phyloP scores from a whole-genome alignment of 2,329 filamentous ascomycete genomes.

The Geoglossum cookeanum region DNA sequence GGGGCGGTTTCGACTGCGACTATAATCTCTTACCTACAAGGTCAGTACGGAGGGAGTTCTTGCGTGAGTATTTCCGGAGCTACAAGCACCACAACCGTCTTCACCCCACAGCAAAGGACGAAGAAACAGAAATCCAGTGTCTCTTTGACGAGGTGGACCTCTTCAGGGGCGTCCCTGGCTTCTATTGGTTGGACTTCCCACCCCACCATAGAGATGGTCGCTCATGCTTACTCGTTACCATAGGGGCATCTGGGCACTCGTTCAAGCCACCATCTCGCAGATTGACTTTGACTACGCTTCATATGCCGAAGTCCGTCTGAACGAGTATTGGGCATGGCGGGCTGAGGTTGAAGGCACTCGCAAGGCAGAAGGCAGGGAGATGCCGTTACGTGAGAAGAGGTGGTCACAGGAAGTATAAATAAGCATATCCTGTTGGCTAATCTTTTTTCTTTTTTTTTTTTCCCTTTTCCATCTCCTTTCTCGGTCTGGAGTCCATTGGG shows the following conservation, averaged over 20 bases:
- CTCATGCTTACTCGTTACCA: constrained; percentile 11
- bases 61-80: constrained; percentile 61
- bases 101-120: constrained; percentile 23
- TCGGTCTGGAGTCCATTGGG: neutral
- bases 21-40: constrained; percentile 64
- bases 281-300: constrained; percentile 94
- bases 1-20: constrained; percentile 94
- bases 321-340: constrained; percentile 90
- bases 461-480: neutral
- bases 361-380: constrained; percentile 32
- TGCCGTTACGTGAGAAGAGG: constrained; percentile 56
- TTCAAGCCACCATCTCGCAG: constrained; percentile 81
- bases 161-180: constrained; percentile 76
- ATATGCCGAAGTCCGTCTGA: constrained; percentile 70
- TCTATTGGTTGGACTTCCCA: constrained; percentile 37
- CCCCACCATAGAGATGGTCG: neutral
- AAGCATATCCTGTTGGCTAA: neutral
- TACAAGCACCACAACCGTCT: constrained; percentile 38
- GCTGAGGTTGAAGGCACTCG: constrained; percentile 49
- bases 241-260: constrained; percentile 90
- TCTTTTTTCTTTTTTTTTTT: neutral
- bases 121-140: constrained; percentile 44
- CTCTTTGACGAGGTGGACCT: constrained; percentile 67
- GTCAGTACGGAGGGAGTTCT: constrained; percentile 58
- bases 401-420: constrained; percentile 44